Evolutionary conservation across 192 early-diverging fungal species (phyloP).

Genomic region (Rhizophagus prolifer): DNA sequence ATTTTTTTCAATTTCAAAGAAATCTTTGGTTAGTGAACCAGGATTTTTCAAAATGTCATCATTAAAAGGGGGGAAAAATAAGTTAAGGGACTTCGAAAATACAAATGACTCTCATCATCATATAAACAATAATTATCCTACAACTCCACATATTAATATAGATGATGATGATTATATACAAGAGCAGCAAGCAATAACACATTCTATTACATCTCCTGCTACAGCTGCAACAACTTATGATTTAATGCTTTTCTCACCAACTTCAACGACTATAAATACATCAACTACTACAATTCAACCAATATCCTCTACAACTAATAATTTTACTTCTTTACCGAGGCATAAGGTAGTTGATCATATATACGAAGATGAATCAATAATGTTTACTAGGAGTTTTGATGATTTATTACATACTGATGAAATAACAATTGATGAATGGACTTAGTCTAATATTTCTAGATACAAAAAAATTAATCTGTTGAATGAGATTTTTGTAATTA

Average conservation of each 20-base stretch:
- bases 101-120: background rate
- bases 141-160: conserved; percentile 13
- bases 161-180: conserved; percentile 14
- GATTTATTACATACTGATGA: background rate
- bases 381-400: conserved; percentile 6
- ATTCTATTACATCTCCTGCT: background rate
- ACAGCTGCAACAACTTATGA: background rate
- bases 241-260: conserved; percentile 3
- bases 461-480: too few species aligned
- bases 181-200: background rate
- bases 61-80: background rate
- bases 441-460: too few species aligned
- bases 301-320: background rate
- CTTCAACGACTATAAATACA: background rate
- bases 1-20: conserved; percentile 16
- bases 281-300: background rate
- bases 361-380: conserved; percentile 4
- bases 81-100: background rate
- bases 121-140: background rate
- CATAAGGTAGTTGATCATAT: background rate
- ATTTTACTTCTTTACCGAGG: background rate
- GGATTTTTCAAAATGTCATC: conserved; percentile 17
- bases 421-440: background rate
- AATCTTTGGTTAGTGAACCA: background rate
- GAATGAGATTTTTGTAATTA: too few species aligned